Percentiles rank a stretch among this genome's conserved stretches.
phyloP scores from a whole-genome alignment of 2,329 filamentous ascomycete species.

The Colletotrichum chlorophyti region DNA sequence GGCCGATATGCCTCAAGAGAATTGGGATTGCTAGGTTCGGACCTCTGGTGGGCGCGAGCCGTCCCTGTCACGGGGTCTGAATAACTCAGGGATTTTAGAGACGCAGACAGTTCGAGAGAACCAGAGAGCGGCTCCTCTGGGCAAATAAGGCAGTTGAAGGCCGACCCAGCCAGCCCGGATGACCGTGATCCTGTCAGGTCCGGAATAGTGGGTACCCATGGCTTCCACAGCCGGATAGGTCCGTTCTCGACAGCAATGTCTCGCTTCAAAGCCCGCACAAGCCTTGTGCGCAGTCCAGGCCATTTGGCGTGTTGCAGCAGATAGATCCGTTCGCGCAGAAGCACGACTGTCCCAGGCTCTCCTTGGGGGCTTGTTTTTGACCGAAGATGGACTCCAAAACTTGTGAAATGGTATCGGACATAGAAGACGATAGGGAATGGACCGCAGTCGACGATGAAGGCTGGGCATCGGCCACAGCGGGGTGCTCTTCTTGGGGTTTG shows the following conservation, averaged over 20 bases:
- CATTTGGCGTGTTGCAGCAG: conserved; percentile 34
- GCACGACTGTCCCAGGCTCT: conserved; percentile 24
- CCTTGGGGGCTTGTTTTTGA: background rate
- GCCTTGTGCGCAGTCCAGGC: conserved; percentile 37
- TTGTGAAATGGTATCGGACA: background rate
- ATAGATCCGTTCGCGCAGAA: conserved; percentile 38
- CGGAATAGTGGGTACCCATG: background rate
- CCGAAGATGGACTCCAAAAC: conserved; percentile 5
- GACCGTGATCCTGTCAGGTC: background rate
- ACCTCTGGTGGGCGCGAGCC: too few species aligned
- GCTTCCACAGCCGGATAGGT: too few species aligned
- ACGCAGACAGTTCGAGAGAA: too few species aligned
- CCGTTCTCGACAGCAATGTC: background rate
- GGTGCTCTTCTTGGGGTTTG: background rate
- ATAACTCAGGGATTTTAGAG: too few species aligned
- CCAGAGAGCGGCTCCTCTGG: too few species aligned
- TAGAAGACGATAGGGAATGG: background rate
- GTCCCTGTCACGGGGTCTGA: too few species aligned
- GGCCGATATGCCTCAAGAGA: too few species aligned
- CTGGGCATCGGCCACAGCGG: background rate
- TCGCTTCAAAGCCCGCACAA: conserved; percentile 36
- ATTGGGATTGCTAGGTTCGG: too few species aligned
- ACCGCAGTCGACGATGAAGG: too few species aligned
- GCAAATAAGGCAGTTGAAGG: too few species aligned
- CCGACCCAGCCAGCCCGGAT: too few species aligned